Percentiles rank a stretch among this genome's conserved stretches.
phyloP scores from a whole-genome alignment of 345 rosid species.

The Ceriops tagal region DNA sequence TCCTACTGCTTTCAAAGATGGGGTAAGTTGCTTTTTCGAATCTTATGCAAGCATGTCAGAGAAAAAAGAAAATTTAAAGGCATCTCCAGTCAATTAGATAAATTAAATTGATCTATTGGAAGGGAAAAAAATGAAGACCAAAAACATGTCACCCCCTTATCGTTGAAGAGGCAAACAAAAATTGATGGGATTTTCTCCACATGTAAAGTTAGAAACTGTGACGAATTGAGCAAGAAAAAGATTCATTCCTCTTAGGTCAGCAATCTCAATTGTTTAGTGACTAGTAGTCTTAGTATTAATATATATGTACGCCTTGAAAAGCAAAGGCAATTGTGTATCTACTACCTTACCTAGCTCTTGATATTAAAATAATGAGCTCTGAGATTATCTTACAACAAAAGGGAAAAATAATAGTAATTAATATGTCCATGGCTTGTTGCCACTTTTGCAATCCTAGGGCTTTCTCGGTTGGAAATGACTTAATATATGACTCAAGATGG shows the following conservation, averaged over 20 bases:
- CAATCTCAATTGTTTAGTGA: conserved; percentile 12
- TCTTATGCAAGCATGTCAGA: neutral
- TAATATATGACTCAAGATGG: conserved; percentile 20
- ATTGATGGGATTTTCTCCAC: neutral
- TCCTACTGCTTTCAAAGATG: too few species aligned
- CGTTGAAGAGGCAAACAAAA: neutral
- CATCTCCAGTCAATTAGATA: neutral
- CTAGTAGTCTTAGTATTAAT: conserved; percentile 10
- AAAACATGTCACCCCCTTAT: neutral
- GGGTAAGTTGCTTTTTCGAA: too few species aligned
- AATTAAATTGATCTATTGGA: neutral
- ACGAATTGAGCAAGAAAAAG: neutral
- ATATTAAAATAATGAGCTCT: neutral
- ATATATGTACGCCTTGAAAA: neutral
- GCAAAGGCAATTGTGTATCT: conserved; percentile 23
- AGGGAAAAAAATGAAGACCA: neutral
- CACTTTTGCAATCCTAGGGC: conserved; percentile 26
- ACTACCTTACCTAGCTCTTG: neutral
- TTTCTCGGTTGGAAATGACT: conserved; percentile 28
- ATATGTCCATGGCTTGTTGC: conserved; percentile 7
- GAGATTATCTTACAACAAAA: neutral
- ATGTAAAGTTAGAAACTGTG: neutral
- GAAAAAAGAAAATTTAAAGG: neutral
- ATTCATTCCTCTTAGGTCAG: conserved; percentile 2
- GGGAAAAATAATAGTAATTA: neutral